phyloP scores from a whole-genome alignment of 2,329 filamentous ascomycete genomes.

The Trichoderma guizhouense region DNA sequence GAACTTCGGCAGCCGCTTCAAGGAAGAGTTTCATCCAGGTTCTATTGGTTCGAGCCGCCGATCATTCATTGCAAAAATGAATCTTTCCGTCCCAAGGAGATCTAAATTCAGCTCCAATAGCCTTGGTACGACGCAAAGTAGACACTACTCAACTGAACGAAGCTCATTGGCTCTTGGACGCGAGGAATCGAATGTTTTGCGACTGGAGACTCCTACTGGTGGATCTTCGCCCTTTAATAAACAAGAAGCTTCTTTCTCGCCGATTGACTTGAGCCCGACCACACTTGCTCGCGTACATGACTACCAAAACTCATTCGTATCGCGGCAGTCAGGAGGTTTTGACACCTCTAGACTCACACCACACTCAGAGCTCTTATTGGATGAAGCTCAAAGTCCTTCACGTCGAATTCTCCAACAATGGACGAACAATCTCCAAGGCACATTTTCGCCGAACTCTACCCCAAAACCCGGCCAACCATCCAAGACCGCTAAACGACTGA shows the following conservation, averaged over 20 bases:
- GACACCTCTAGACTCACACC: slow-evolving; percentile 2
- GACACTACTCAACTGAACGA: background rate
- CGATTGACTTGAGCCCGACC: background rate
- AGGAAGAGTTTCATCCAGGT: slow-evolving; percentile 34
- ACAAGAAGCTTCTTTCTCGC: background rate
- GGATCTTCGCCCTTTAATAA: background rate
- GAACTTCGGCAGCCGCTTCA: slow-evolving; percentile 39
- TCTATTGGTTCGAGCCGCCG: slow-evolving; percentile 12
- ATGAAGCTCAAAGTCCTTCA: background rate
- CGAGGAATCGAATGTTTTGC: background rate
- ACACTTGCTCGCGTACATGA: background rate
- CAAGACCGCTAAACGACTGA: background rate
- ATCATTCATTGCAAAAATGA: slow-evolving; percentile 37
- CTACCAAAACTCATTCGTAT: background rate
- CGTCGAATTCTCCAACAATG: background rate
- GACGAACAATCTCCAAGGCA: background rate
- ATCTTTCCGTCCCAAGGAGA: slow-evolving; percentile 33
- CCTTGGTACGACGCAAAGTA: background rate
- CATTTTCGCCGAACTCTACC: background rate
- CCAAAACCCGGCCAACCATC: background rate
- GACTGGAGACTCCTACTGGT: background rate
- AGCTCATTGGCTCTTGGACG: background rate
- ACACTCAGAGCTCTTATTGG: slow-evolving; percentile 3
- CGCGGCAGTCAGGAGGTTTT: background rate
- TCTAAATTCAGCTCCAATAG: slow-evolving; percentile 24